Percentiles rank a stretch among this genome's conserved stretches.
These are phyloP conservation scores for Myxozyma monticola DNA, from an alignment of 805 yeast genomes.

Conservation along the genomic window DNA sequence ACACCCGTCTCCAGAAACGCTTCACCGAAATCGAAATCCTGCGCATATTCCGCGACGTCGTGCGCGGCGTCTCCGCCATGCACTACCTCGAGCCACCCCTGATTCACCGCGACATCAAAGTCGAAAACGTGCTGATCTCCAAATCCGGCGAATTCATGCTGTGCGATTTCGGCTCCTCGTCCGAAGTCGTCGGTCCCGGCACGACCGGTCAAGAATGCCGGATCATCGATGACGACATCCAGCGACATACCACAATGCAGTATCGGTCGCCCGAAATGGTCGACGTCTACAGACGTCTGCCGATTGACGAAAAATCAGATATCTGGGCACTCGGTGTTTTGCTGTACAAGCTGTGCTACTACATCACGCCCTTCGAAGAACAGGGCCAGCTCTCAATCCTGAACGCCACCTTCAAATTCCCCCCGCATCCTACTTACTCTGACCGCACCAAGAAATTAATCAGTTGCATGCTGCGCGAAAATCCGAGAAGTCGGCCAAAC, in stretches of 20 bases:
- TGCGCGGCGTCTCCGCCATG: constrained; percentile 80
- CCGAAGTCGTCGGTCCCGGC: constrained; percentile 66
- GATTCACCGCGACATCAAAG: constrained; percentile 90
- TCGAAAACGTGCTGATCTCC: constrained; percentile 82
- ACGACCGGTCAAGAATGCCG: constrained; percentile 71
- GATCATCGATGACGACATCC: constrained; percentile 75
- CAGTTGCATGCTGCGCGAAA: constrained; percentile 76
- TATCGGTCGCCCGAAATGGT: constrained; percentile 96
- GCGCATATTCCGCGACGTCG: constrained; percentile 78
- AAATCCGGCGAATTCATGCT: constrained; percentile 72
- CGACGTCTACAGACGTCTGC: constrained; percentile 75
- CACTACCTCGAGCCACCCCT: constrained; percentile 66
- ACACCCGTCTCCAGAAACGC: constrained; percentile 75
- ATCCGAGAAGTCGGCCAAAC: constrained; percentile 81
- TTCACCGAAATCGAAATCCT: constrained; percentile 73
- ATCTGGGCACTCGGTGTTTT: constrained; percentile 97
- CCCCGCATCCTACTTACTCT: constrained; percentile 65
- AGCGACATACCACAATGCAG: constrained; percentile 92
- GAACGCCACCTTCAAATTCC: constrained; percentile 79
- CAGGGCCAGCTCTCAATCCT: constrained; percentile 83
- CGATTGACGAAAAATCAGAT: constrained; percentile 89
- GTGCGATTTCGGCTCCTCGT: constrained; percentile 90
- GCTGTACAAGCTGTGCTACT: constrained; percentile 84
- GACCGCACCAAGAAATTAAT: constrained; percentile 73
- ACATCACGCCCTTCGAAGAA: constrained; percentile 88